Conservation (phyloP, 1,284 basidiomycete genomes). For the Fomitopsis betulina region DNA sequence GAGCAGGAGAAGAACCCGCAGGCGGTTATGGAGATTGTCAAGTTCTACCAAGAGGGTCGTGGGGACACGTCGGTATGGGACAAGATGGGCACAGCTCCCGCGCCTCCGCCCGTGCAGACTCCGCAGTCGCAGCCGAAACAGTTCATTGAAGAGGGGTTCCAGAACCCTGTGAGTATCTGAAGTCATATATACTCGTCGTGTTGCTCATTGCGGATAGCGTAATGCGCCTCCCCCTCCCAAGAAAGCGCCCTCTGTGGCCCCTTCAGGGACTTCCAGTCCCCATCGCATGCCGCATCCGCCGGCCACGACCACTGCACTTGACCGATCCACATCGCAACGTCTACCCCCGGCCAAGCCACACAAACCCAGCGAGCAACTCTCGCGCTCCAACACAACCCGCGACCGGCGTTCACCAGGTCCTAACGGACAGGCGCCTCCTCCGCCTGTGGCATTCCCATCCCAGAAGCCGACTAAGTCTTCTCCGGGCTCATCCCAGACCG, state of each 20-base stretch:
- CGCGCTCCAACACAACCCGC: slow-evolving; percentile 63
- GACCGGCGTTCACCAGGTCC: slow-evolving; percentile 38
- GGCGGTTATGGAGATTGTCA: slow-evolving; percentile 98
- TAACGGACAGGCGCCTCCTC: slow-evolving; percentile 13
- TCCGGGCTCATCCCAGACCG: slow-evolving; percentile 49
- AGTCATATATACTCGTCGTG: not conserved
- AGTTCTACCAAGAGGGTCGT: slow-evolving; percentile 91
- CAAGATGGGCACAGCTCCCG: slow-evolving; percentile 62
- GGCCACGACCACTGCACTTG: slow-evolving; percentile 53
- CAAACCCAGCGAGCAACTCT: slow-evolving; percentile 48
- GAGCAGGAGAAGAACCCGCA: slow-evolving; percentile 99
- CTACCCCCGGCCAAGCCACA: slow-evolving; percentile 45
- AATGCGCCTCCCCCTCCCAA: slow-evolving; percentile 51
- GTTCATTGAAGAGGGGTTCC: slow-evolving; percentile 40
- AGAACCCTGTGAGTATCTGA: slow-evolving; percentile 43
- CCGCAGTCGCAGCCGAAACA: slow-evolving; percentile 14
- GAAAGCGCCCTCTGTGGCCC: slow-evolving; percentile 36
- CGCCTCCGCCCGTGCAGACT: slow-evolving; percentile 20
- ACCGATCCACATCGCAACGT: slow-evolving; percentile 75
- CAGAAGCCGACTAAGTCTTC: slow-evolving; percentile 40
- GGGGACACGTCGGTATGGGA: slow-evolving; percentile 68
- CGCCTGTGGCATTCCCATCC: slow-evolving; percentile 10
- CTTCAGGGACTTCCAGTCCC: slow-evolving; percentile 38
- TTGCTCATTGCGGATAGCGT: slow-evolving; percentile 31
- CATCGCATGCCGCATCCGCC: slow-evolving; percentile 70